Base-by-base conservation (phyloP, 2,329 filamentous ascomycete genomes). In the Thielaviopsis populi region DNA sequence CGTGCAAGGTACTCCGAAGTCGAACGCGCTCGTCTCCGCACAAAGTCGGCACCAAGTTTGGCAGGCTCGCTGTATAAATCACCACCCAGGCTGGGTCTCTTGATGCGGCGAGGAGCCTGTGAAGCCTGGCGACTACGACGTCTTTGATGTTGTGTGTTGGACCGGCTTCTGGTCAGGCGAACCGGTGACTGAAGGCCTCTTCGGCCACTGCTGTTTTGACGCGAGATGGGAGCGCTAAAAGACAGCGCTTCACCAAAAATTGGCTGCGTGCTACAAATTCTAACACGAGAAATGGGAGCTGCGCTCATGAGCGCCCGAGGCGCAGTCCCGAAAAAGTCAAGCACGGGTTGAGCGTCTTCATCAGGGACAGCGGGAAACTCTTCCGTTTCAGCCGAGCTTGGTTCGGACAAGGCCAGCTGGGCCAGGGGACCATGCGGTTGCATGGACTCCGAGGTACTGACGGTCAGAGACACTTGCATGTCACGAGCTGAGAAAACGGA, bases 381-480 rank as follows among this genome's bases (percentile, higher is more conserved):
- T 41, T 65, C 62, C 2, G 48, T 62, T 15, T 37, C 33, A 5
- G 33, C 46, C 8, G 42, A 61, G n/a, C 24, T 43, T 2, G 70
- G 68, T 3, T 70, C 72, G 2, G 79, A 79, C 63, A 74, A 74
- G n/a, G 81, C 79, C 50, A 86, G 76, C 68, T 82, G 80, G 1
- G 83, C 83, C 63, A 87, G 69, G 10, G 83, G 82, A 2, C 82
- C 83, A 62, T 81, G 75, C 0, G 79, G 80, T 68, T 85, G 80
- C 84, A 87, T 87, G 1, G 79, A 79, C 50, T 85, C 82, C 1
- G 83, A 79, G 0, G 84, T 86, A 73, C 82, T 84, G 37, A 85
- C 74, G 1, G 79, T 77, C 62, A 87, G 75, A 11, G 84, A 87
- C 69, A 86, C 74, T 50, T 79, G 77, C 78, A 87, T 84, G 67